Conservation (phyloP, 495 filamentous ascomycete genomes). For the Entonaema liquescens region DNA sequence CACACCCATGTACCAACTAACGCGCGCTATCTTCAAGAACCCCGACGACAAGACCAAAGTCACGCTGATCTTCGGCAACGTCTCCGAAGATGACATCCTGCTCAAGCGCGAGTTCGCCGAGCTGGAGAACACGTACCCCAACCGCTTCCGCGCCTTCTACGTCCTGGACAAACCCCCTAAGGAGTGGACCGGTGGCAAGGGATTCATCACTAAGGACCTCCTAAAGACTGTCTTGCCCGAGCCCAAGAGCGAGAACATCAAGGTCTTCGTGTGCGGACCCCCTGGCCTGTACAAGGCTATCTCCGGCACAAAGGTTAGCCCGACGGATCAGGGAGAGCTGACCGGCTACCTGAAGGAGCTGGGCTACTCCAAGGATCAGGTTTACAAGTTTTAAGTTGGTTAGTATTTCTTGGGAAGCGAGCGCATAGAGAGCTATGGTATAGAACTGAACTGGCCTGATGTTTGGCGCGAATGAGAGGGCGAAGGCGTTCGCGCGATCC, state of each 20-base stretch:
- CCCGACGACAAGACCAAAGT: slow-evolving; percentile 96
- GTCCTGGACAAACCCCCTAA: slow-evolving; percentile 86
- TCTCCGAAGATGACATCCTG: slow-evolving; percentile 85
- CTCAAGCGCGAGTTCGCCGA: slow-evolving; percentile 82
- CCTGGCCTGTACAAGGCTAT: slow-evolving; percentile 94
- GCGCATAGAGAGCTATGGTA: slow-evolving; percentile 4
- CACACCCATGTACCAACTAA: slow-evolving; percentile 89
- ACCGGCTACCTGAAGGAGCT: slow-evolving; percentile 84
- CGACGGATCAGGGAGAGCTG: slow-evolving; percentile 91
- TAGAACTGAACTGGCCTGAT: not conserved
- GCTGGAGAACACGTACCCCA: slow-evolving; percentile 92
- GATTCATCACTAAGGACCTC: slow-evolving; percentile 84
- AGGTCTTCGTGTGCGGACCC: slow-evolving; percentile 90
- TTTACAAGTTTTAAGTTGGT: slow-evolving; percentile 85
- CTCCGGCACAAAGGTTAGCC: slow-evolving; percentile 86
- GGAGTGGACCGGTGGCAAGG: slow-evolving; percentile 77
- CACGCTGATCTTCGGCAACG: slow-evolving; percentile 90
- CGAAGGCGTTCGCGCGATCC: slow-evolving; percentile 5
- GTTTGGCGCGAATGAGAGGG: not conserved
- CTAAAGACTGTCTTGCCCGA: slow-evolving; percentile 92
- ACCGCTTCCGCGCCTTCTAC: slow-evolving; percentile 91
- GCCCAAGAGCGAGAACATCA: slow-evolving; percentile 87
- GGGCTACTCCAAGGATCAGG: slow-evolving; percentile 91
- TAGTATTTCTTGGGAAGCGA: not conserved
- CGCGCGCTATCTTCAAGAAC: slow-evolving; percentile 89